Evolutionary conservation across 495 filamentous ascomycete genomes (phyloP).

Genomic region (Ramalina peruviana): DNA sequence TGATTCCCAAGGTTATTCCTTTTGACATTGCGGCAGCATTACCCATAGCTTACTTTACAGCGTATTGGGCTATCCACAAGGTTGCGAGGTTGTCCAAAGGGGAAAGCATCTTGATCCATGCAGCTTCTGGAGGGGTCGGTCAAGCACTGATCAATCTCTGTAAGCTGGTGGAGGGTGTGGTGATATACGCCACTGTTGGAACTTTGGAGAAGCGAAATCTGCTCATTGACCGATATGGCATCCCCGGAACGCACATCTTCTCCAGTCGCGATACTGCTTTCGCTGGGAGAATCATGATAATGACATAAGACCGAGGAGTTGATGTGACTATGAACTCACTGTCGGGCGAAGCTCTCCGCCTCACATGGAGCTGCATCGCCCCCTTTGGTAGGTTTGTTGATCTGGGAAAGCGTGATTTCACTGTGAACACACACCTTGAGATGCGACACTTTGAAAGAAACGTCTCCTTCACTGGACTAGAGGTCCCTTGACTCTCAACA

Average conservation of each 20-base stretch:
- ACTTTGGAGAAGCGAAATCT: constrained; percentile 37
- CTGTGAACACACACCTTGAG: constrained; percentile 23
- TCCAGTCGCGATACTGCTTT: constrained; percentile 22
- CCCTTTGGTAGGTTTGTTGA: constrained; percentile 41
- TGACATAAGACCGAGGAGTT: constrained; percentile 6
- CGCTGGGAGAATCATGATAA: not conserved
- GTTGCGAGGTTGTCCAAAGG: constrained; percentile 20
- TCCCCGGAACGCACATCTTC: constrained; percentile 27
- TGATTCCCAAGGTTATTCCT: constrained; percentile 11
- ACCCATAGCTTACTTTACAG: constrained; percentile 7
- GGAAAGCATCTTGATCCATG: constrained; percentile 47
- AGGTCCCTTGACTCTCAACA: constrained; percentile 7
- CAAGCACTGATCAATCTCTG: constrained; percentile 49
- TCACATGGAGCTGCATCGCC: constrained; percentile 23
- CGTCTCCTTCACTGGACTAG: constrained; percentile 26
- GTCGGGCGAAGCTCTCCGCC: constrained; percentile 12
- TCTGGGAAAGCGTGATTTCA: constrained; percentile 40
- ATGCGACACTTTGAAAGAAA: constrained; percentile 28
- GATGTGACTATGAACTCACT: constrained; percentile 9
- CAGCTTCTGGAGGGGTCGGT: constrained; percentile 43
- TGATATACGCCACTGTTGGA: constrained; percentile 46
- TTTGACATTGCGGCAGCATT: constrained; percentile 13
- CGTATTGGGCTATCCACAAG: constrained; percentile 1
- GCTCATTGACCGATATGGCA: constrained; percentile 33
- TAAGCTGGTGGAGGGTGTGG: constrained; percentile 45